These are phyloP conservation scores for Acidomyces sp. DNA, from an alignment of 495 filamentous ascomycete species.

Conservation along the genomic window DNA sequence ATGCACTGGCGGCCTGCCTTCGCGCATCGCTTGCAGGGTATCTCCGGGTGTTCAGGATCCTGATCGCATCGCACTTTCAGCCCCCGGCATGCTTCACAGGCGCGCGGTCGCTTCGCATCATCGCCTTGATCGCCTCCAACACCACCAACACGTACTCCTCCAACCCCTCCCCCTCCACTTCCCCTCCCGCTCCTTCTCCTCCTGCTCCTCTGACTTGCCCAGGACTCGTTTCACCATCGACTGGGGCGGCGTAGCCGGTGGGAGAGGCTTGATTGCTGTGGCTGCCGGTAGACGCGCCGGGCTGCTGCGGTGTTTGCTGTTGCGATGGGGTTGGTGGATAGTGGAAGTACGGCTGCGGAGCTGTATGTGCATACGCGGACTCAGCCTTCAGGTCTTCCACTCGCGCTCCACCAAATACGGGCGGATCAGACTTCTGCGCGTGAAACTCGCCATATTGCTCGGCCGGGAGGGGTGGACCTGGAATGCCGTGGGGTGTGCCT, in stretches of 20 bases:
- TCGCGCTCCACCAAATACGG: neutral
- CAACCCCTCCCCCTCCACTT: no score
- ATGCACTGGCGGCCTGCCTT: conserved; percentile 71
- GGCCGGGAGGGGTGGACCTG: no score
- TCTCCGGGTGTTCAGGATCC: conserved; percentile 46
- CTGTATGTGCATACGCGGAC: neutral
- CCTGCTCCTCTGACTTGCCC: no score
- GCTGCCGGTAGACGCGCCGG: neutral
- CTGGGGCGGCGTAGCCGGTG: neutral
- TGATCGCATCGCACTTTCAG: conserved; percentile 86
- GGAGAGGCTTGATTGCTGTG: neutral
- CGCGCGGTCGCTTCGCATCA: conserved; percentile 59
- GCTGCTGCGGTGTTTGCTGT: conserved; percentile 1
- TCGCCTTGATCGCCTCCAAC: conserved; percentile 31
- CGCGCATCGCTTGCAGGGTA: conserved; percentile 70
- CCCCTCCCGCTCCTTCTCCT: no score
- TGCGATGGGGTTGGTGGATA: neutral
- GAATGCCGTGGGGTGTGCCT: no score
- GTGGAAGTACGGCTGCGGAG: conserved; percentile 3
- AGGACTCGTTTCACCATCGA: neutral
- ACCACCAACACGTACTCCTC: neutral
- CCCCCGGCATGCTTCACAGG: conserved; percentile 81
- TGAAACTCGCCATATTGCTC: neutral
- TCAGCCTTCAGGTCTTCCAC: neutral
- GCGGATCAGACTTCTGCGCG: neutral